phyloP scores from a whole-genome alignment of 2,329 filamentous ascomycete genomes.

The Endoconidiophora polonica region DNA sequence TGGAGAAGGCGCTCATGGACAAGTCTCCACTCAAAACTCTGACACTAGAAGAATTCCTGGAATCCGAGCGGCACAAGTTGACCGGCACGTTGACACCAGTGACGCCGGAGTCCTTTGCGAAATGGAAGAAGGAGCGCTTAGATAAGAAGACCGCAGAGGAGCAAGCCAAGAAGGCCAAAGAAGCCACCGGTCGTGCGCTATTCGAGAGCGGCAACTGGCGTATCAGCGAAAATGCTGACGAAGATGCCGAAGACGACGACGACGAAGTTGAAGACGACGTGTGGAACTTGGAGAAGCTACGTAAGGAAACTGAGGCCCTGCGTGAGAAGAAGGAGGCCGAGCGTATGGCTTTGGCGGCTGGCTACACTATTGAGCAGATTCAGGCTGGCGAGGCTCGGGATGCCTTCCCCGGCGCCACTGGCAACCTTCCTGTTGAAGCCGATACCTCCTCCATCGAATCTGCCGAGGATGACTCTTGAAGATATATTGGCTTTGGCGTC shows the following conservation, averaged over 20 bases:
- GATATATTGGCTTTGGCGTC: too few relatives aligned
- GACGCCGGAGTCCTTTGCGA: constrained; percentile 78
- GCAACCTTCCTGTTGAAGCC: background rate
- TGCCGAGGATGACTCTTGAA: too few relatives aligned
- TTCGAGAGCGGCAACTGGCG: constrained; percentile 96
- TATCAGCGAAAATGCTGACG: constrained; percentile 45
- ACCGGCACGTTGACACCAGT: constrained; percentile 85
- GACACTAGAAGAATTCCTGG: constrained; percentile 92
- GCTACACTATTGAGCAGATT: constrained; percentile 12
- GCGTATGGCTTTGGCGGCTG: constrained; percentile 14
- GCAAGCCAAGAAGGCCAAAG: constrained; percentile 77
- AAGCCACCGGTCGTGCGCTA: constrained; percentile 83
- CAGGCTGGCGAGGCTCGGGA: constrained; percentile 9
- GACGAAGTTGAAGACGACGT: constrained; percentile 34
- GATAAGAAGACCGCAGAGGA: constrained; percentile 94
- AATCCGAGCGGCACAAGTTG: constrained; percentile 90
- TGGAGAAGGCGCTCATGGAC: constrained; percentile 89
- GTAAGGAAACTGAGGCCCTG: constrained; percentile 68
- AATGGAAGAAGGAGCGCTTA: constrained; percentile 90
- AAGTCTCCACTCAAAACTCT: constrained; percentile 90
- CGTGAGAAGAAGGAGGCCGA: constrained; percentile 66
- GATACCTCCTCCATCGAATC: too few relatives aligned
- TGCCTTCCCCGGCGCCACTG: constrained; percentile 11
- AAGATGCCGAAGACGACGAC: constrained; percentile 44
- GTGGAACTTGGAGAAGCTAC: constrained; percentile 71